Base-by-base conservation (phyloP, 2,329 filamentous ascomycete species). In the Graphilbum ipis-grandicollis region DNA sequence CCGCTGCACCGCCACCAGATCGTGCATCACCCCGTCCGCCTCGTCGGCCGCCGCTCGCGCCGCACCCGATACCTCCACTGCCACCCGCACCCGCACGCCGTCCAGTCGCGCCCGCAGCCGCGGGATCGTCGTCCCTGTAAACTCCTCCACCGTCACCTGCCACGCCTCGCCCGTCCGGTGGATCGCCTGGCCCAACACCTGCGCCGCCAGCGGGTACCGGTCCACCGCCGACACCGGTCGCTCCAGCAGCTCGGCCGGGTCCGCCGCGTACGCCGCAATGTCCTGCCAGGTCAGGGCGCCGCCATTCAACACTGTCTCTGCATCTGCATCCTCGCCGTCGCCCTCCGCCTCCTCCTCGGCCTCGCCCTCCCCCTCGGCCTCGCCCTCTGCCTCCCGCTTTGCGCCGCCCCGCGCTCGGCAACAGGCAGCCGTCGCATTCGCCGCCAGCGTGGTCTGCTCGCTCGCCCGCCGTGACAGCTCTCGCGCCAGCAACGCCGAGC, bases 401-500 rank as follows among this genome's bases (percentile, higher is more conserved):
- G 58, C 4, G 25, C 26, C 23, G 28, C 36, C 42, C 31, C 12
- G 19, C 37, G 35, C 33, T 37, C n/a, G n/a, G 32, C 22, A 7
- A 5, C 5, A 7, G 26, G 10, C 14, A 31, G 23, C 21, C 12
- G 15, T n/a, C 18, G 42, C 36, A 6, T 14, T 19, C 22, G 15
- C 9, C 19, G 26, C 15, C 35, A 17, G 17, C 18, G 22, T 12
- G 21, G 31, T 18, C 28, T 18, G 18, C 26, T 64, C 62, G 32
- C 75, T 57, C 4, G 79, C 75, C 33, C 78, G 71, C 4, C 75
- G 68, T 21, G 66, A 65, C 38, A 94, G 81, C 50, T 90, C 82
- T 48, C 75, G 75, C 1, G 88, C 86, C 57, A 92, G 93, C 50
- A 94, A 76, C n/a, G 85, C 86, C 0, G 84, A 83, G 43, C 77